Evolutionary conservation across 345 rosid genomes (phyloP), one percentile per base, ranked within the genome.

Genomic region (Salix caprea): DNA sequence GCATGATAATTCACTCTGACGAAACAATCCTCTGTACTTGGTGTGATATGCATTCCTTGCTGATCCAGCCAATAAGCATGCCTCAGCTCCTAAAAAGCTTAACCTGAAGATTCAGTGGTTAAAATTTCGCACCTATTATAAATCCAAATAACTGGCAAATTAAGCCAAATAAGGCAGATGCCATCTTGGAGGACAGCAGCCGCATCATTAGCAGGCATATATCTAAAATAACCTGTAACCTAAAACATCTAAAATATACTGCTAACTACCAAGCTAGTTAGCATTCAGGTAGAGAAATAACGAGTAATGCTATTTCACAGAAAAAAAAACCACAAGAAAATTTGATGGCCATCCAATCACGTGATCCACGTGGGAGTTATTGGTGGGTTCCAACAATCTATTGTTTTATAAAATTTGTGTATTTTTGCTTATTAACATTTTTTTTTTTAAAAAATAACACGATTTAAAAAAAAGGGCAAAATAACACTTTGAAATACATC

Each of bases 41-140:
- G 99, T 93, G 82, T 95, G 99, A 86, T 95, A 91, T 13, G 92
- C 91, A 70, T 95, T 95, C 84, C 80, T 81, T 0, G 88, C 99
- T 44, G 98, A 95, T 66, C 99, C 99, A 26, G 94, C 99, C 75
- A 93, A 77, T 74, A 95, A 87, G 85, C 98, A 95, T 54, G 96
- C 97, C 81, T 93, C 99, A 4, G 98, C 99, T 71, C 93, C 99
- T 82, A 95, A 32, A 84, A 95, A 91, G 86, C 90, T 90, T 80
- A 91, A 70, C 99, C 99, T 93, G 74, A 13, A 74, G 37, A 72
- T 74, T 36, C 73, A 74, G 67, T 72, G 34, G 18, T 30, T 66
- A 74, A 64, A 60, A 24, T 12, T n/a, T 58, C 62, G n/a, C 30
- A 40, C 44, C 11, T 4, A 50, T 54, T 13, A 28, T 39, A 72